Evolutionary conservation across 352 stramenopile genomes (phyloP), one percentile per base, ranked within the genome.

Genomic region (Pythium apleroticum): DNA sequence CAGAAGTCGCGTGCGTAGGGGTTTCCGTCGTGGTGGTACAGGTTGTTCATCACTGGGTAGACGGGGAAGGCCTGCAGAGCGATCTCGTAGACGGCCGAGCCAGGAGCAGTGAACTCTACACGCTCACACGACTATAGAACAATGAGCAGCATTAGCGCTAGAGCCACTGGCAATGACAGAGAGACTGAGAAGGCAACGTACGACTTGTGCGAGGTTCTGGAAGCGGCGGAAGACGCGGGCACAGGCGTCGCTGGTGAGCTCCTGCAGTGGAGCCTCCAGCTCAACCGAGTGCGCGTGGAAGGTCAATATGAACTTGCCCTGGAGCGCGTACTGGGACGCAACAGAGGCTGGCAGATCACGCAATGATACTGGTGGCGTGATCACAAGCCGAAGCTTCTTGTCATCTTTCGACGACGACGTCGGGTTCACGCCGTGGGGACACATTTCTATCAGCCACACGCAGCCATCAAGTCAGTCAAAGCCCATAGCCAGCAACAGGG

Each of bases 21-120:
- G 43, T 91, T 86, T 24, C 82, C 85, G 19, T 83, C 66, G 70
- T 91, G 85, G 43, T 73, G 63, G 58, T 84, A 89, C 35, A 91
- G 66, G 53, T 93, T 91, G 67, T 91, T 91, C 82, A 91, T 91
- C 65, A 90, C 74, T 12, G 81, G 85, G 64, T 89, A 86, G 7
- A 75, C 65, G 0, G 84, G 85, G 58, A 93, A 91, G 19, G 81
- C 73, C 52, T 75, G 74, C 25, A 93, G 30, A 10, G 76, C 83
- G 61, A 93, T 77, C 58, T 88, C 82, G 45, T 76, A 89, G 25
- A 71, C 71, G 1, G 73, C 72, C 7, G 62, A 62, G 0, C 70
- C 78, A 27, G 75, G 61, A 28, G 49, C 60, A 0, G 76, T 55
- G 54, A 77, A 83, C 24, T 72, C 50, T 11, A 76, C 68, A 33